Percentiles rank a stretch among this genome's conserved stretches.
These are phyloP conservation scores for Tagetes erecta DNA, from an alignment of 129 eudicot genomes.

Conservation along the genomic window DNA sequence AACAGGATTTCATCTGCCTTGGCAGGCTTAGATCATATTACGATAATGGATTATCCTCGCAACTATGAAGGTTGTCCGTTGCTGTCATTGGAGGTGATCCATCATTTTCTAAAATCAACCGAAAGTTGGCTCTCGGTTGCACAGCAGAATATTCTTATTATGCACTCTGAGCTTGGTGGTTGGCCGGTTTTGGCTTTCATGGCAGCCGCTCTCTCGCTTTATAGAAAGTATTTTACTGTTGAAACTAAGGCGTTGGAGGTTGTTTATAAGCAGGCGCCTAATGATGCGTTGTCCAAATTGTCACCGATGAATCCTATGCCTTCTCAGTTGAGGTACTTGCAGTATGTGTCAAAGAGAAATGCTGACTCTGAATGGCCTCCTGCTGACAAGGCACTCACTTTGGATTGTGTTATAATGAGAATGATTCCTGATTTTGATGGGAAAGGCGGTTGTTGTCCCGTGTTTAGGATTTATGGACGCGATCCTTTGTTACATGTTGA, in stretches of 20 bases:
- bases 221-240: constrained; percentile 57
- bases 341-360: constrained; percentile 70
- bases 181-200: constrained; percentile 94
- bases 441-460: constrained; percentile 76
- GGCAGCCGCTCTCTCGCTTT: constrained; percentile 73
- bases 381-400: constrained; percentile 64
- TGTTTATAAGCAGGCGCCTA: constrained; percentile 74
- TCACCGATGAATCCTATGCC: constrained; percentile 68
- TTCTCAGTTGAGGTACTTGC: constrained; percentile 81
- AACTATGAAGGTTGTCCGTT: constrained; percentile 81
- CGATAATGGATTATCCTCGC: constrained; percentile 72
- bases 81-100: constrained; percentile 72
- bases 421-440: constrained; percentile 69
- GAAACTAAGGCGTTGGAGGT: constrained; percentile 70
- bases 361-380: constrained; percentile 84
- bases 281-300: constrained; percentile 52
- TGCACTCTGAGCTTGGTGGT: constrained; percentile 84
- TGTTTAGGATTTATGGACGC: constrained; percentile 72
- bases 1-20: constrained; percentile 53
- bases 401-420: constrained; percentile 80
- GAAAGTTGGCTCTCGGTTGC: constrained; percentile 83
- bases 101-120: constrained; percentile 70
- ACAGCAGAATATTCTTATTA: constrained; percentile 63
- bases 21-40: constrained; percentile 54
- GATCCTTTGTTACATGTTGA: constrained; percentile 65